Conservation (phyloP, 495 filamentous ascomycete genomes). For the Cercophora samala region DNA sequence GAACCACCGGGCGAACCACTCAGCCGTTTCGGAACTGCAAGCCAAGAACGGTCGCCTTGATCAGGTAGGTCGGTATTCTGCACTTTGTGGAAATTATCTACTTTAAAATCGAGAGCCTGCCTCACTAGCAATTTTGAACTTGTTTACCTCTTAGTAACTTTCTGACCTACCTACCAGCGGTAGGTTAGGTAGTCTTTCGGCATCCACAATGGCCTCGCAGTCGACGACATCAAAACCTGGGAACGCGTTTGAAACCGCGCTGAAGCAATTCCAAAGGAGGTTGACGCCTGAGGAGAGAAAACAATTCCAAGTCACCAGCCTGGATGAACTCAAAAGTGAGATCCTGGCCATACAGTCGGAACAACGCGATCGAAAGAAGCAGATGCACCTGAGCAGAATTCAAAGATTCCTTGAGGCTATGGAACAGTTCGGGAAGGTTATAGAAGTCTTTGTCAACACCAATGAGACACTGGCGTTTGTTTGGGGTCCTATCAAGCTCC, state of each 20-base stretch:
- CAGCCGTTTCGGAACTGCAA: background rate
- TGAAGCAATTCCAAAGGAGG: background rate
- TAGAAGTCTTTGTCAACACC: slow-evolving; percentile 11
- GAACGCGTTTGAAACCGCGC: background rate
- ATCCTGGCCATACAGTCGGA: background rate
- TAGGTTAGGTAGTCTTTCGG: too few species aligned
- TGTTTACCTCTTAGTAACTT: too few species aligned
- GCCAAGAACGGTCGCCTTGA: background rate
- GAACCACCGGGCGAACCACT: background rate
- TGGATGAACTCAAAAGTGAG: background rate
- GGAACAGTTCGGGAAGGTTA: slow-evolving; percentile 9
- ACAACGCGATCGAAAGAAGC: background rate
- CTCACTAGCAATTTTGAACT: too few species aligned
- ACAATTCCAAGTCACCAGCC: background rate
- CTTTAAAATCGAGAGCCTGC: too few species aligned
- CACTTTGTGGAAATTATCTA: too few species aligned
- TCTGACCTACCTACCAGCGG: too few species aligned
- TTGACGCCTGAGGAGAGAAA: background rate
- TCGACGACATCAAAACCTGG: background rate
- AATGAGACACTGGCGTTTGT: slow-evolving; percentile 3
- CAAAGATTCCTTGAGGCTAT: slow-evolving; percentile 4
- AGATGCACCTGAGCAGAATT: slow-evolving; percentile 4
- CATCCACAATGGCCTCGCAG: background rate
- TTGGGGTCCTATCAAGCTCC: slow-evolving; percentile 9
- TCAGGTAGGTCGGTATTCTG: too few species aligned